Evolutionary conservation across 192 early-diverging fungal genomes (phyloP).

Genomic region (Backusella luteola): DNA sequence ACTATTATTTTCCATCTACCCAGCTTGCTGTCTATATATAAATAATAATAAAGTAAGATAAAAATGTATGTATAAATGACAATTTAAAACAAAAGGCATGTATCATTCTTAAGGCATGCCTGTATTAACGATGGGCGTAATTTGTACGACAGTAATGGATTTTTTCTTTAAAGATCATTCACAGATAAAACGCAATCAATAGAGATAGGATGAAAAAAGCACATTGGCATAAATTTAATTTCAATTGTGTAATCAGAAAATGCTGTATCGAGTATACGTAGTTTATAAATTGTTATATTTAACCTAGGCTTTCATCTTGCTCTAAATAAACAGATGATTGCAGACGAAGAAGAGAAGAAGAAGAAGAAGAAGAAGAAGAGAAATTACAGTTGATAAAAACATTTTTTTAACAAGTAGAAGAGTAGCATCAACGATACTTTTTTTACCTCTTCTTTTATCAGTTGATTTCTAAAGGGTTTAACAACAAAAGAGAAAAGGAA

Average conservation of each 20-base stretch:
- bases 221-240: not conserved
- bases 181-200: not conserved
- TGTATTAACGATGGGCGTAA: not conserved
- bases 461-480: slow-evolving; percentile 1
- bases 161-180: not conserved
- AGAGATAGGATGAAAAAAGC: not conserved
- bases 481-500: not conserved
- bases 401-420: not conserved
- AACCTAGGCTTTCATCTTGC: not conserved
- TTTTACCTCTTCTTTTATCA: not conserved
- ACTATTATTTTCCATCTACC: not conserved
- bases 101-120: not conserved
- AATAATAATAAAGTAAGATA: not conserved
- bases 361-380: no score
- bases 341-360: no score
- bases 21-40: not conserved
- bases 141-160: not conserved
- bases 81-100: not conserved
- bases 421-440: not conserved
- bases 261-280: not conserved
- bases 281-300: no score
- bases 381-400: not conserved
- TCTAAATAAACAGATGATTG: not conserved
- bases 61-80: not conserved
- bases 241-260: not conserved